A percentile compares a stretch with the other conserved stretches of the same genome.
phyloP scores from a whole-genome alignment of 148 eudicot species.

The Chenopodium berlandieri region DNA sequence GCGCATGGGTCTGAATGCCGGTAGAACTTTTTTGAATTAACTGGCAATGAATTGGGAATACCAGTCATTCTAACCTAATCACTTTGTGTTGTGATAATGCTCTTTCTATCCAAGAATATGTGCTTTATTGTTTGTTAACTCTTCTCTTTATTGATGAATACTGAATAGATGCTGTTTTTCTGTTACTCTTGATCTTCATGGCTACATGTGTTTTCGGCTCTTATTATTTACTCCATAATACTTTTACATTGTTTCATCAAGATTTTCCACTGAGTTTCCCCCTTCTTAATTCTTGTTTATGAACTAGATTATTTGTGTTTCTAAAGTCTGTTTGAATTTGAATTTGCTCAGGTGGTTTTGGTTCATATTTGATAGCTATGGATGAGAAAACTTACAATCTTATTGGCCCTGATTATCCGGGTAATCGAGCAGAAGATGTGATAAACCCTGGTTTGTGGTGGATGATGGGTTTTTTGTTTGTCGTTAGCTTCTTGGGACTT shows the following conservation, averaged over 20 bases:
- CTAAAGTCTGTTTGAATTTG: constrained; percentile 7
- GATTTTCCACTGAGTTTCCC: background rate
- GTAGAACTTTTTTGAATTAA: background rate
- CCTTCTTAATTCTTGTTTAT: background rate
- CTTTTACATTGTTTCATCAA: background rate
- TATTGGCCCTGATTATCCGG: constrained; percentile 82
- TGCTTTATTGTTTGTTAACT: background rate
- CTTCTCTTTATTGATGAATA: background rate
- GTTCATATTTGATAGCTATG: constrained; percentile 90
- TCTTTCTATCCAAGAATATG: background rate
- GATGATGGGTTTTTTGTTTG: constrained; percentile 89
- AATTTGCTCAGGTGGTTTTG: constrained; percentile 69
- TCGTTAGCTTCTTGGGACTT: constrained; percentile 91
- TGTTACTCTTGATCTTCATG: background rate
- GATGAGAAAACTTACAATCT: constrained; percentile 82
- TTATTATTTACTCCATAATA: background rate
- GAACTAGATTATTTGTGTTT: background rate
- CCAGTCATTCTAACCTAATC: background rate
- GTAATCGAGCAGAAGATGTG: constrained; percentile 84
- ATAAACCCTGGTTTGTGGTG: constrained; percentile 83
- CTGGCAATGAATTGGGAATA: background rate
- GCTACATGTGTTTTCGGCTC: too few species aligned
- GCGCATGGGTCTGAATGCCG: too few species aligned
- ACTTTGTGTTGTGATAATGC: background rate
- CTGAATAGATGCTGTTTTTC: background rate